Conservation (phyloP, 1,284 basidiomycete species). For the Retiboletus flavoniger region DNA sequence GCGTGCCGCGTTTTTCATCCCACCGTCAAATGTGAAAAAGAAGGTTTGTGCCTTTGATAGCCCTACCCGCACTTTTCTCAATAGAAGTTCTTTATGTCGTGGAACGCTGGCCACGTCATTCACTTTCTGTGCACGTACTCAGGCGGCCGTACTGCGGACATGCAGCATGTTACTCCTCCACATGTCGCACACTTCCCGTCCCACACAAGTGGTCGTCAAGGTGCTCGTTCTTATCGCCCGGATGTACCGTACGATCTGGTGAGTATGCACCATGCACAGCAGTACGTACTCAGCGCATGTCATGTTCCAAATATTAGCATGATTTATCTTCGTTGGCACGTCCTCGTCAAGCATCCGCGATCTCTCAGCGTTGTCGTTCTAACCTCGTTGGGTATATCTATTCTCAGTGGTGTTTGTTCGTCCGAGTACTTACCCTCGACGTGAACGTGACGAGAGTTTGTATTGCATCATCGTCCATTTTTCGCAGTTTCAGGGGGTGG, state of each 20-base stretch:
- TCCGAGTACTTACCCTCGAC: not conserved
- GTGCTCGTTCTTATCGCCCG: not conserved
- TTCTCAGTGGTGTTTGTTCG: constrained; percentile 1
- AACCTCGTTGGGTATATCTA: constrained; percentile 6
- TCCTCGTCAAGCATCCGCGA: constrained; percentile 9
- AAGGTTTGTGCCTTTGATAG: constrained; percentile 29
- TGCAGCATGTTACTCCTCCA: constrained; percentile 9
- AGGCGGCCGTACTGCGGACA: constrained; percentile 31
- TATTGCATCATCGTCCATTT: constrained; percentile 9
- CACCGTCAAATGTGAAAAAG: constrained; percentile 22
- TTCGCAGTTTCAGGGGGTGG: constrained; percentile 13
- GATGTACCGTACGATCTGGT: not conserved
- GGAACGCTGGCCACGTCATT: constrained; percentile 26
- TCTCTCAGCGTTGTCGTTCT: constrained; percentile 10
- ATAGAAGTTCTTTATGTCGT: constrained; percentile 21
- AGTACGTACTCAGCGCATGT: constrained; percentile 4
- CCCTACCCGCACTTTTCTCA: constrained; percentile 21
- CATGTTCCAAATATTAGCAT: constrained; percentile 11
- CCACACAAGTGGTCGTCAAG: constrained; percentile 1
- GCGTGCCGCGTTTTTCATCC: constrained; percentile 23
- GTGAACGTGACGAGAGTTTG: not conserved
- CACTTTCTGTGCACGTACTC: constrained; percentile 4
- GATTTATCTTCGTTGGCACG: constrained; percentile 1
- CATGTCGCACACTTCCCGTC: constrained; percentile 1
- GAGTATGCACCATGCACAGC: constrained; percentile 2